Conservation (phyloP, 345 rosid genomes). For the Populus ilicifolia region DNA sequence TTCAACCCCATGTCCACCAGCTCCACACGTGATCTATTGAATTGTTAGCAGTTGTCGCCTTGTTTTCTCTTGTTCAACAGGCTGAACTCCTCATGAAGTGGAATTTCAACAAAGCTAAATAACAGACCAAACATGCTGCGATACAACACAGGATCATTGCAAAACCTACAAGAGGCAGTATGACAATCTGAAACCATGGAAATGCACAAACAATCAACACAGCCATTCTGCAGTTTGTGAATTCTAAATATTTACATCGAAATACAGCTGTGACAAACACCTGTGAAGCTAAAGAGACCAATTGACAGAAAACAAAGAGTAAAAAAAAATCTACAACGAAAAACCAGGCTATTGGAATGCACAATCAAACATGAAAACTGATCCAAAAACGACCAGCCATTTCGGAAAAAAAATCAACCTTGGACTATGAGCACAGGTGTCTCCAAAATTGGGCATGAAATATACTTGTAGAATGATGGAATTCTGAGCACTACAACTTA, state of each 20-base stretch:
- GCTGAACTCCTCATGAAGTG: neutral
- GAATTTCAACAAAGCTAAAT: neutral
- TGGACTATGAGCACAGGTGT: neutral
- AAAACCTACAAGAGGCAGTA: neutral
- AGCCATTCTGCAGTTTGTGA: no score
- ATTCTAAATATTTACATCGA: neutral
- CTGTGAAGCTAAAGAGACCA: neutral
- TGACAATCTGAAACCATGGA: neutral
- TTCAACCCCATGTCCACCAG: no score
- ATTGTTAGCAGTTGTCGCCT: no score
- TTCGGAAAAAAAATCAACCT: neutral
- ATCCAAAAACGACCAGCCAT: neutral
- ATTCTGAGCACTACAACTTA: constrained; percentile 7
- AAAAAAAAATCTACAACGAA: neutral
- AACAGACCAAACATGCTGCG: no score
- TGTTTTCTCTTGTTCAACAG: neutral
- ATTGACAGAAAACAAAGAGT: no score
- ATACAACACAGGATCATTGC: neutral
- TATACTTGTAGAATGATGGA: neutral
- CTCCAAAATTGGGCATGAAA: neutral
- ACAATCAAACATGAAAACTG: neutral
- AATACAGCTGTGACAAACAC: neutral
- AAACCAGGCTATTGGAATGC: neutral
- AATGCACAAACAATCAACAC: no score
- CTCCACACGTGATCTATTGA: no score